Evolutionary conservation across 1,284 basidiomycete species (phyloP).

Genomic region (Pisolithus thermaeus): DNA sequence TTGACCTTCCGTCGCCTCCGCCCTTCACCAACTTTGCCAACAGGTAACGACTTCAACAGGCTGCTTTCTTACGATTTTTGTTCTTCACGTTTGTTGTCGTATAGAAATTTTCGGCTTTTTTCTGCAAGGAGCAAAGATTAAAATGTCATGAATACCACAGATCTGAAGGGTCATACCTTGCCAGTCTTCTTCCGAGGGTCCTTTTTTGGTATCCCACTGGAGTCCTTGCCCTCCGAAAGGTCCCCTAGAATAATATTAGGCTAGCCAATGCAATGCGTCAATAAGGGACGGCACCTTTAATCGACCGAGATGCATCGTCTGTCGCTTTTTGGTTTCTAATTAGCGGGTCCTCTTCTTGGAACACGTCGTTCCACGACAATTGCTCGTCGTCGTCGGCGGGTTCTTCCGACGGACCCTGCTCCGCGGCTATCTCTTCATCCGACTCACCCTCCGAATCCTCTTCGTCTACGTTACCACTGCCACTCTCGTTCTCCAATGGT

Average conservation of each 20-base stretch:
- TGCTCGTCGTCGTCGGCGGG: conserved; percentile 38
- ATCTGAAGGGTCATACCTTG: conserved; percentile 46
- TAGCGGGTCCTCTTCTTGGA: conserved; percentile 33
- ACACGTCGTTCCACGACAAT: conserved; percentile 67
- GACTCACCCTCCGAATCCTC: conserved; percentile 15
- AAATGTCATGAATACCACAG: conserved; percentile 5
- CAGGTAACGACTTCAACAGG: conserved; percentile 48
- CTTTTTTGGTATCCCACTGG: conserved; percentile 40
- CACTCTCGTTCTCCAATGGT: conserved; percentile 49
- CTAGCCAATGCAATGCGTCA: background rate
- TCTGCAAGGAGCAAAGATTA: conserved; percentile 36
- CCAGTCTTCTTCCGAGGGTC: conserved; percentile 83
- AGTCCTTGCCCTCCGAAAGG: background rate
- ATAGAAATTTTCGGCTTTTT: conserved; percentile 91
- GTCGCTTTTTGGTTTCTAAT: conserved; percentile 22
- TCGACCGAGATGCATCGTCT: conserved; percentile 23
- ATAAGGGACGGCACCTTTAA: conserved; percentile 14
- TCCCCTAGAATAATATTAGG: background rate
- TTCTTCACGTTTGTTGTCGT: conserved; percentile 85
- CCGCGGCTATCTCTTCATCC: conserved; percentile 25
- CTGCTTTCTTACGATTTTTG: conserved; percentile 65
- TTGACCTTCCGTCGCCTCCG: conserved; percentile 31
- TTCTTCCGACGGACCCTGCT: conserved; percentile 25
- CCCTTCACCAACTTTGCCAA: conserved; percentile 41
- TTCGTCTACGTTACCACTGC: conserved; percentile 15